phyloP scores from a whole-genome alignment of 139 green algal genomes.

The Diplosphaera chodatii region DNA sequence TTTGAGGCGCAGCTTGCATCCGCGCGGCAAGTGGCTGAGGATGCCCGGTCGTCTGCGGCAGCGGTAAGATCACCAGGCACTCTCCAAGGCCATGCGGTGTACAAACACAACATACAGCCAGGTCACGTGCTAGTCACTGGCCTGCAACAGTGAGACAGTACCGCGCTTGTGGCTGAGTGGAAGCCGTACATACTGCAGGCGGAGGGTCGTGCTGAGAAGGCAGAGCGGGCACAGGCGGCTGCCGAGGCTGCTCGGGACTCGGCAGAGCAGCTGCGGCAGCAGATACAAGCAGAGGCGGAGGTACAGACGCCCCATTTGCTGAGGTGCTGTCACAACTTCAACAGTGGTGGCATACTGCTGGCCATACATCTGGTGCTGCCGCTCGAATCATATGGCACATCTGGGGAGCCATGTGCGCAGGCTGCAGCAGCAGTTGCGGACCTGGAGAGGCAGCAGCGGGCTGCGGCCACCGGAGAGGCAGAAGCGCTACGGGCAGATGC shows the following conservation, averaged over 20 bases:
- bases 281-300: constrained; percentile 8
- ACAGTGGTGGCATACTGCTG: too few relatives aligned
- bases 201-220: background rate
- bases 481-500: constrained; percentile 31
- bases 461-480: constrained; percentile 31
- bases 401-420: constrained; percentile 2
- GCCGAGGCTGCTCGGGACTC: constrained; percentile 13
- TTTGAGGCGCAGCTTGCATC: background rate
- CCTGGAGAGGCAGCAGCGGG: constrained; percentile 16
- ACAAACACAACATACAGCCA: too few relatives aligned
- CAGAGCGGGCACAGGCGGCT: background rate
- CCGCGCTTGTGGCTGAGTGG: too few relatives aligned
- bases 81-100: too few relatives aligned
- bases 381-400: too few relatives aligned
- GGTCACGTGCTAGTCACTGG: too few relatives aligned
- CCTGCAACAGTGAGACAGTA: too few relatives aligned
- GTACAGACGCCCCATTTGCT: background rate
- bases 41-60: too few relatives aligned
- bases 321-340: too few relatives aligned
- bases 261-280: constrained; percentile 28
- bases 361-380: too few relatives aligned
- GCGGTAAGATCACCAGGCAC: too few relatives aligned
- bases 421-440: constrained; percentile 4
- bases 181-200: too few relatives aligned
- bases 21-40: background rate